Evolutionary conservation across 2,329 filamentous ascomycete genomes (phyloP).

Genomic region (Ophiostoma quercus): DNA sequence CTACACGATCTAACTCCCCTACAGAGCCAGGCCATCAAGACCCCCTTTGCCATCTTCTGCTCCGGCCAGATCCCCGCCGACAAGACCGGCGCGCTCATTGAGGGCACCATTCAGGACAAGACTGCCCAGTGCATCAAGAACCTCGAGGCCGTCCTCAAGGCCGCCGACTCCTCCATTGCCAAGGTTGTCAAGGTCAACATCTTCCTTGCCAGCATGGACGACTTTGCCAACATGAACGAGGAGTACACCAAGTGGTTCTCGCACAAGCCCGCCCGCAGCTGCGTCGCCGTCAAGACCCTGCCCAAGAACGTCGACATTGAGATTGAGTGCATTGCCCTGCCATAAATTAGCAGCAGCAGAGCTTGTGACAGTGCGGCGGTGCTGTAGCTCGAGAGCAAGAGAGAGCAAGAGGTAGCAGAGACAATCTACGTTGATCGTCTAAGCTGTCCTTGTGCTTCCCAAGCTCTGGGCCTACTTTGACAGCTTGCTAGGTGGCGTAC

Average conservation of each 20-base stretch:
- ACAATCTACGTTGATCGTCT: too few species aligned
- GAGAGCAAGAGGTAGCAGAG: too few species aligned
- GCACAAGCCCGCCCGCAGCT: constrained; percentile 82
- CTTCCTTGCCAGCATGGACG: constrained; percentile 85
- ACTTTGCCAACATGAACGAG: constrained; percentile 82
- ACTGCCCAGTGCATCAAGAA: constrained; percentile 64
- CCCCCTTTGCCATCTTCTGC: constrained; percentile 60
- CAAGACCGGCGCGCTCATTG: constrained; percentile 50
- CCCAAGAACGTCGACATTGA: constrained; percentile 83
- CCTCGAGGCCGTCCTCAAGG: constrained; percentile 75
- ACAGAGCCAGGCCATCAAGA: constrained; percentile 58
- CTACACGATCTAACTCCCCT: background rate
- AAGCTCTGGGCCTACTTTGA: background rate
- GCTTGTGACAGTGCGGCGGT: background rate
- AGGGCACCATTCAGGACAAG: constrained; percentile 59
- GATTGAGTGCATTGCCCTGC: constrained; percentile 80
- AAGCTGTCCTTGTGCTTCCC: background rate
- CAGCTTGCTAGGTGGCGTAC: background rate
- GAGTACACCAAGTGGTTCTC: constrained; percentile 79
- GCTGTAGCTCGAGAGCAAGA: too few species aligned
- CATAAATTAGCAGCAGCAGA: constrained; percentile 30
- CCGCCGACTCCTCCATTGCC: constrained; percentile 69
- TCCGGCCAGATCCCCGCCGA: constrained; percentile 66
- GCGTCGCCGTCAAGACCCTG: constrained; percentile 82
- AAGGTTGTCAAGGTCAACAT: constrained; percentile 88